phyloP scores from a whole-genome alignment of 176 grass and related monocot species.

The Calamus simplicifolius region DNA sequence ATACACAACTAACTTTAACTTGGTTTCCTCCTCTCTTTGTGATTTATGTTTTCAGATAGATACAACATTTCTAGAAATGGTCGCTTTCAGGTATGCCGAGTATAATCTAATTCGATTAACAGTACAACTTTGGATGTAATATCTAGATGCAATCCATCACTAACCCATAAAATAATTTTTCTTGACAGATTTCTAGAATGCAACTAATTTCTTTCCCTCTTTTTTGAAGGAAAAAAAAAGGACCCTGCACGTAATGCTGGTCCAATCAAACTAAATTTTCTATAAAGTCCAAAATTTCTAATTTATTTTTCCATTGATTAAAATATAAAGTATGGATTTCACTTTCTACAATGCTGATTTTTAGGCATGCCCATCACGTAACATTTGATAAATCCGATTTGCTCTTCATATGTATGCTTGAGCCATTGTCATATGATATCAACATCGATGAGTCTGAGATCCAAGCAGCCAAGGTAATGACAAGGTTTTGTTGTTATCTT shows the following conservation, averaged over 20 bases:
- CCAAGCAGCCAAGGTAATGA: conserved; percentile 48
- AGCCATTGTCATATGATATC: conserved; percentile 47
- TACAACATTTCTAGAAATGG: conserved; percentile 42
- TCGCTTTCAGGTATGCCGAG: conserved; percentile 51
- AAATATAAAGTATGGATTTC: no score
- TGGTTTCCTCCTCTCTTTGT: neutral
- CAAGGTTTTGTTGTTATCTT: no score
- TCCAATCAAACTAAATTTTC: no score
- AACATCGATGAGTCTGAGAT: conserved; percentile 50
- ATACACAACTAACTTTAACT: conserved; percentile 7
- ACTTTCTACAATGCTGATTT: neutral
- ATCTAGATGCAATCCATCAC: no score
- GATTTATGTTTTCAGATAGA: conserved; percentile 40
- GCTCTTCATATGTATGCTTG: conserved; percentile 60
- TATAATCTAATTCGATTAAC: neutral
- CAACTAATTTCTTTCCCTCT: no score
- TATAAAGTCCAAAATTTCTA: no score
- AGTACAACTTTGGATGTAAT: no score
- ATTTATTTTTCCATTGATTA: no score
- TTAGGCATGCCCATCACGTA: conserved; percentile 56
- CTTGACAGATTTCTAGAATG: no score
- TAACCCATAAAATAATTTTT: no score
- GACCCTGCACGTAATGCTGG: no score
- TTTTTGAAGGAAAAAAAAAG: no score
- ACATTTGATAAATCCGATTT: conserved; percentile 63